Base-by-base conservation (phyloP, 1,139 yeast genomes). In the Hansenula anomala region DNA sequence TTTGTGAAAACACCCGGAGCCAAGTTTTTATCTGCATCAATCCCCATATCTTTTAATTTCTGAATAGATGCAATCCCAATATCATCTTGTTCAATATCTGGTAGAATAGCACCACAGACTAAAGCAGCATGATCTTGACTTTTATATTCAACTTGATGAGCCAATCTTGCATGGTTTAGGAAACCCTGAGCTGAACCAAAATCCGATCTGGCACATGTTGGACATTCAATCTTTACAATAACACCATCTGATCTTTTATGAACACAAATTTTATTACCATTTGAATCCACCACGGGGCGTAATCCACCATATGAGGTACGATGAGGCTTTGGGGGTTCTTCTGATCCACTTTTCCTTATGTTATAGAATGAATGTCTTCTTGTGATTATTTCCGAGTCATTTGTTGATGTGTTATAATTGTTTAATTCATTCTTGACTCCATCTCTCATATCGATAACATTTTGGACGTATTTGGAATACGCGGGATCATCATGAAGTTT, bases 171-270 rank as follows among this genome's bases (percentile, higher is more conserved):
- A 56, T 85, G 95, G 55, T 83, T 85, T 30, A 84, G 69, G 46
- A 85, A 83, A 19, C 94, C 94, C 56, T 85, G 94, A 0, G 89
- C 87, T 13, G 86, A 77, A 8, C 86, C 78, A 55, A 85, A 85
- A 46, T 83, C 84, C 37, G 78, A 72, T 40, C 92, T 63, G 14
- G 68, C 72, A 58, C 95, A 85, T 39, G 71, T 75, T 0, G 81
- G 78, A 56, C 95, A 85, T 8, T 78, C 78, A 20, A 85, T 66
- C 38, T 79, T 68, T 8, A 84, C 89, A 22, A 82, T 63, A 0
- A 82, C 69, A 2, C 92, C 90, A 57, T 85, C 94, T 5, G 83
- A 74, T 43, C 94, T 64, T 41, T 84, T 69, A 54, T 80, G 81
- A 7, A 84, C 68, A 51, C 94, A 83, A 16, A 60, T 54, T 34